Evolutionary conservation across 75 land plant species (phyloP), one percentile per base, ranked within the genome.

Genomic region (Pseudotsuga menziesii): DNA sequence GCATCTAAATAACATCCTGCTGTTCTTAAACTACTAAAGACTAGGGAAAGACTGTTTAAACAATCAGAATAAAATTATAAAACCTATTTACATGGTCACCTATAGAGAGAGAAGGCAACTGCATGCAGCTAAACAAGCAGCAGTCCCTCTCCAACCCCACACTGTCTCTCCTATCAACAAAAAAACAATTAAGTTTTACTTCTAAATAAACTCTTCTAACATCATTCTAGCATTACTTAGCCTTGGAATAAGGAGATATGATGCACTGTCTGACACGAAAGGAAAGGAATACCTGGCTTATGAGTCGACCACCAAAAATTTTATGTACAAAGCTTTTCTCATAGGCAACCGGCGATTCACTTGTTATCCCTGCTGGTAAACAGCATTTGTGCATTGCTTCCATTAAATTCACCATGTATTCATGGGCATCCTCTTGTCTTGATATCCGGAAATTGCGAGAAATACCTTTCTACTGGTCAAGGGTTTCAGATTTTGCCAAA

Each of bases 341-440:
- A 83, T 87, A 89, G 52, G 89, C 91, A 76, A 72, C 80, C 29
- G 91, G 82, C n/a, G 91, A 83, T 79, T 85, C 90, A 81, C 81
- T 87, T 27, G 92, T 73, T 29, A 88, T 84, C 32, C 92, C 90
- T 69, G 81, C 77, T 32, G 94, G 91, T 55, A 91, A 75, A 78
- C 94, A 93, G 77, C 92, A 93, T 61, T 93, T 96, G 55, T 96
- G 94, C 88, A 96, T 88, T 20, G 99, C 88, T 60, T 96, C 99
- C 22, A 96, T 83, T 55, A 96, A 76, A 81, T 93, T 86, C 6
- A 95, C 83, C 94, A 96, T 90, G 83, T 90, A 91, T 52, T 96
- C 99, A 77, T 96, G 97, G 6, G 99, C 97, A 89, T 96, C 99
- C 75, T 96, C 94, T 75, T 95, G 95, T 77, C 91, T 89, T 48